Evolutionary conservation across 2,329 filamentous ascomycete species (phyloP).

Genomic region (Kalaharituber pfeilii): DNA sequence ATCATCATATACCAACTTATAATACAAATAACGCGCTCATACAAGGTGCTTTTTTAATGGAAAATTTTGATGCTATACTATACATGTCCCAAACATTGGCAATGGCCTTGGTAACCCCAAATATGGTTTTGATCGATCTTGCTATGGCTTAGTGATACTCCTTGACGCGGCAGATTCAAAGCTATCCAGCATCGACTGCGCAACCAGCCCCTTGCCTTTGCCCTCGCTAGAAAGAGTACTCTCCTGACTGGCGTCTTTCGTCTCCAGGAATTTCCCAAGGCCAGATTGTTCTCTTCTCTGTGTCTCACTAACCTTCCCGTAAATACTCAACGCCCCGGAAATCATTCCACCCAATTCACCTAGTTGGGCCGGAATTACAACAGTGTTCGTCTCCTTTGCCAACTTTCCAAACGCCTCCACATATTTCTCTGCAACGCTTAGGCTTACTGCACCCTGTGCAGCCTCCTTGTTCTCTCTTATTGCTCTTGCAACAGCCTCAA

Average conservation of each 20-base stretch:
- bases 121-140: too few relatives aligned
- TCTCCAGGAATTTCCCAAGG: conserved; percentile 39
- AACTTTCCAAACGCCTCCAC: conserved; percentile 86
- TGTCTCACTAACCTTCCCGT: conserved; percentile 74
- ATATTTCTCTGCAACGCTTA: conserved; percentile 92
- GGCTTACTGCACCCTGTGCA: conserved; percentile 67
- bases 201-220: conserved; percentile 12
- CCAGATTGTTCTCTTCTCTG: conserved; percentile 43
- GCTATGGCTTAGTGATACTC: too few relatives aligned
- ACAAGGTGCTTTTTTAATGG: too few relatives aligned
- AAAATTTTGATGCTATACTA: too few relatives aligned
- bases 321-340: conserved; percentile 84
- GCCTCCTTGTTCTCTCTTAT: conserved; percentile 56
- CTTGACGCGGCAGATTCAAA: conserved; percentile 9
- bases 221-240: background rate
- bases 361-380: conserved; percentile 92
- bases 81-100: too few relatives aligned
- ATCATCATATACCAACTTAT: too few relatives aligned
- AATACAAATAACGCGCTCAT: too few relatives aligned
- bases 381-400: conserved; percentile 85
- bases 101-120: too few relatives aligned
- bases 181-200: conserved; percentile 20
- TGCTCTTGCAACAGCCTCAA: conserved; percentile 63
- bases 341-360: conserved; percentile 96
- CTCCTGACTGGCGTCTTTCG: conserved; percentile 18